Evolutionary conservation across 2,329 filamentous ascomycete genomes (phyloP).

Genomic region (Endocalyx cinctus): DNA sequence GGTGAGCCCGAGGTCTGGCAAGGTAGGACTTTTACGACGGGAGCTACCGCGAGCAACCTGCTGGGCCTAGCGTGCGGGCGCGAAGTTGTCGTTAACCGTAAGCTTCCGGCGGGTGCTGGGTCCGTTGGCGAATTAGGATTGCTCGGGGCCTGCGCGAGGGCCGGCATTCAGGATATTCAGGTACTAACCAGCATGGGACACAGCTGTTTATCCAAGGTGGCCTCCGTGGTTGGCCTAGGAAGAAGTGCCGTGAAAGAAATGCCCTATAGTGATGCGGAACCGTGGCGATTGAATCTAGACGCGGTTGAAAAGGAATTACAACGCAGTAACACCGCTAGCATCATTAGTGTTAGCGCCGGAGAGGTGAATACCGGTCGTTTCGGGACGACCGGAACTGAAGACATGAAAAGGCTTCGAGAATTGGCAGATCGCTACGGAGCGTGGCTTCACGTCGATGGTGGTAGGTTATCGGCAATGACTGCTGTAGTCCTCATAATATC

Average conservation of each 20-base stretch:
- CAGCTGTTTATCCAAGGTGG: slow-evolving; percentile 79
- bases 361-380: slow-evolving; percentile 91
- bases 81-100: slow-evolving; percentile 53
- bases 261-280: slow-evolving; percentile 42
- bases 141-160: slow-evolving; percentile 57
- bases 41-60: slow-evolving; percentile 72
- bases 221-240: slow-evolving; percentile 76
- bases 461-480: slow-evolving; percentile 40
- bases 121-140: slow-evolving; percentile 68
- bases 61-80: slow-evolving; percentile 66
- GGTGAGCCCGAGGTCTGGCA: slow-evolving; percentile 56
- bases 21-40: slow-evolving; percentile 52
- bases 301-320: slow-evolving; percentile 57
- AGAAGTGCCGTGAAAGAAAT: slow-evolving; percentile 62
- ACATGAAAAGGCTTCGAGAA: slow-evolving; percentile 59
- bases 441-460: slow-evolving; percentile 87
- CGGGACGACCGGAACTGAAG: slow-evolving; percentile 52
- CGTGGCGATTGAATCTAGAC: slow-evolving; percentile 67
- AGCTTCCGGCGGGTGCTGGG: slow-evolving; percentile 25
- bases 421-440: slow-evolving; percentile 69
- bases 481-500: too few species aligned
- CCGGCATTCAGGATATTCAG: slow-evolving; percentile 64
- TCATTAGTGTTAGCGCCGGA: slow-evolving; percentile 76
- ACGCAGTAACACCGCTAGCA: slow-evolving; percentile 54
- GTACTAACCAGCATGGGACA: slow-evolving; percentile 79